A percentile compares a stretch with the other conserved stretches of the same genome.
These are phyloP conservation scores for Capronia americana DNA, from an alignment of 2,329 filamentous ascomycete genomes.

Conservation along the genomic window DNA sequence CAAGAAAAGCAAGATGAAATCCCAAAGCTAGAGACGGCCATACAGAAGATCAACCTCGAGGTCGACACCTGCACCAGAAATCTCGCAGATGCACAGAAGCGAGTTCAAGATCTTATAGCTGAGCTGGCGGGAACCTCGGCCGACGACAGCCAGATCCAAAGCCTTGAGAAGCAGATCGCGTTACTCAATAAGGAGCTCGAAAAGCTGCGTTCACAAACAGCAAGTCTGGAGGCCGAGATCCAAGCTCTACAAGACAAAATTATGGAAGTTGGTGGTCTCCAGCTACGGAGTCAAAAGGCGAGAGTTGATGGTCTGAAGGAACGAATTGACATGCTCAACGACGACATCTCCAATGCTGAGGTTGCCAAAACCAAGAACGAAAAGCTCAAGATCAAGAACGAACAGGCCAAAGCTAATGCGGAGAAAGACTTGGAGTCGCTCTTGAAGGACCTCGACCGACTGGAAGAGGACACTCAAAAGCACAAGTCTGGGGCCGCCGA, in stretches of 20 bases:
- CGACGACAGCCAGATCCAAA: constrained; percentile 75
- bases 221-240: constrained; percentile 90
- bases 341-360: constrained; percentile 84
- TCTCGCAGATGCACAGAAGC: constrained; percentile 79
- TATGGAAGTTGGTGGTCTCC: constrained; percentile 96
- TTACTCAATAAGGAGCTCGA: constrained; percentile 78
- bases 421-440: constrained; percentile 78
- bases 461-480: constrained; percentile 78
- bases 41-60: constrained; percentile 89
- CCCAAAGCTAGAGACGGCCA: constrained; percentile 83
- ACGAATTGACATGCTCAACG: constrained; percentile 78
- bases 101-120: constrained; percentile 80
- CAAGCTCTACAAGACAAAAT: constrained; percentile 93
- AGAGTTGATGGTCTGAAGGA: constrained; percentile 90
- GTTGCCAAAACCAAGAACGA: constrained; percentile 90
- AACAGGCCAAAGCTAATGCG: constrained; percentile 80
- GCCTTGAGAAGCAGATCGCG: constrained; percentile 77
- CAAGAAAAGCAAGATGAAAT: constrained; percentile 77
- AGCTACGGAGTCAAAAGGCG: constrained; percentile 84
- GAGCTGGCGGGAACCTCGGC: constrained; percentile 81
- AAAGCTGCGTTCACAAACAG: constrained; percentile 81
- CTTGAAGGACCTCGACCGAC: constrained; percentile 73
- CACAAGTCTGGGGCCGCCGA: constrained; percentile 78
- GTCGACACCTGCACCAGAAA: constrained; percentile 86
- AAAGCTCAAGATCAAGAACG: constrained; percentile 86